A percentile compares a stretch with the other conserved stretches of the same genome.
phyloP scores from a whole-genome alignment of 768 basidiomycete genomes.

The Amanita subjunquillea region DNA sequence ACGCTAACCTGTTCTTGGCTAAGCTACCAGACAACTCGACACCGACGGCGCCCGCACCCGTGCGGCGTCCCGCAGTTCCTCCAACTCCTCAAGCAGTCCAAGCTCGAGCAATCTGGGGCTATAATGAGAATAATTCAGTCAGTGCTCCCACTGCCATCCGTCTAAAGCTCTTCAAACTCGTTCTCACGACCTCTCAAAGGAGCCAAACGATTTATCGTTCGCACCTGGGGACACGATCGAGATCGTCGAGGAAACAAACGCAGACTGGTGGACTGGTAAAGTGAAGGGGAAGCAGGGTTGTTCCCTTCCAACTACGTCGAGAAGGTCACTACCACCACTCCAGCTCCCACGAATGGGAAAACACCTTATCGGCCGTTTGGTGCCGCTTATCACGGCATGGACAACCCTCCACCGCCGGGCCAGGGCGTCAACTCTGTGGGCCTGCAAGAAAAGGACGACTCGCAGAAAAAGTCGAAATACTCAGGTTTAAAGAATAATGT shows the following conservation, averaged over 20 bases:
- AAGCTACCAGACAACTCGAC: constrained; percentile 25
- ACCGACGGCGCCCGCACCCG: constrained; percentile 8
- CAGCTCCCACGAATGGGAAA: constrained; percentile 17
- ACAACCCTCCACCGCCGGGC: constrained; percentile 26
- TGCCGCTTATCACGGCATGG: constrained; percentile 29
- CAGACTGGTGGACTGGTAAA: constrained; percentile 82
- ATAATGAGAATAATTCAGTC: constrained; percentile 50
- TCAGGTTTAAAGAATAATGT: constrained; percentile 53
- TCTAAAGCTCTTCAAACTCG: constrained; percentile 3
- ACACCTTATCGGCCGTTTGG: constrained; percentile 32
- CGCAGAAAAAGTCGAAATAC: constrained; percentile 49
- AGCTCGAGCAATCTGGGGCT: constrained; percentile 56
- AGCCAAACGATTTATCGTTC: constrained; percentile 75
- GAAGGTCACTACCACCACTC: constrained; percentile 26
- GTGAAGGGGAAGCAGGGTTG: constrained; percentile 50
- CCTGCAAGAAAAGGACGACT: constrained; percentile 30
- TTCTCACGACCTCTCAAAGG: constrained; percentile 28
- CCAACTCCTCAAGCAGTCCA: constrained; percentile 16
- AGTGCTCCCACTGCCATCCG: constrained; percentile 9
- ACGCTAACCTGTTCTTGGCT: constrained; percentile 37
- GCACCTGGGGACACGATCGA: constrained; percentile 66
- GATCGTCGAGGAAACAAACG: constrained; percentile 68
- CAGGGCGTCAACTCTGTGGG: constrained; percentile 29
- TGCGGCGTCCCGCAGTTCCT: constrained; percentile 9
- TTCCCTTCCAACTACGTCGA: constrained; percentile 76